These are phyloP conservation scores for Venturia oleaginea DNA, from an alignment of 2,329 filamentous ascomycete genomes.

Conservation along the genomic window DNA sequence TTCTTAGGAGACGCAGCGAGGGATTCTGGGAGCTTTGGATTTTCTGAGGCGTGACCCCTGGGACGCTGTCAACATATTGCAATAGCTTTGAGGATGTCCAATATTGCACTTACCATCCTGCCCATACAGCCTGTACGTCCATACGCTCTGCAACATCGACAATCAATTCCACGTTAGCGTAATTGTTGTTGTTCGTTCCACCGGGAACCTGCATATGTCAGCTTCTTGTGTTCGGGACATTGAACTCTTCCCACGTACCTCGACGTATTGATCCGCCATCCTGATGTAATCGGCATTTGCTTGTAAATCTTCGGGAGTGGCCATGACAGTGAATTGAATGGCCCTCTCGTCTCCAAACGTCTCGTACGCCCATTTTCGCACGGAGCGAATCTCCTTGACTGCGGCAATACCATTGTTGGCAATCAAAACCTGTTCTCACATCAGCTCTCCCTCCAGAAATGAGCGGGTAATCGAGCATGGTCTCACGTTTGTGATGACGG, in stretches of 20 bases:
- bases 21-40: conserved; percentile 93
- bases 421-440: conserved; percentile 67
- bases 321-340: conserved; percentile 99
- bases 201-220: conserved; percentile 61
- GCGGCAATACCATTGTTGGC: conserved; percentile 99
- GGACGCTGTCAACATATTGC: background rate
- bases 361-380: conserved; percentile 99
- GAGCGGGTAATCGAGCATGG: background rate
- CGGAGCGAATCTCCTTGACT: conserved; percentile 97
- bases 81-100: background rate
- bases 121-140: conserved; percentile 97
- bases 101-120: conserved; percentile 67
- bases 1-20: conserved; percentile 94
- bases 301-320: conserved; percentile 91
- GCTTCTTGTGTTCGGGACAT: conserved; percentile 14
- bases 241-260: conserved; percentile 40
- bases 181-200: conserved; percentile 99
- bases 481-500: conserved; percentile 86
- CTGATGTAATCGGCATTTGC: conserved; percentile 99
- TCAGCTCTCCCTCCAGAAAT: background rate
- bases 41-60: conserved; percentile 87
- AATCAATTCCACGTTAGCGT: conserved; percentile 98
- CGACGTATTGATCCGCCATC: conserved; percentile 99
- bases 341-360: conserved; percentile 96
- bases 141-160: conserved; percentile 98